These are phyloP conservation scores for Millerozyma miso DNA, from an alignment of 805 yeast genomes.

Conservation along the genomic window DNA sequence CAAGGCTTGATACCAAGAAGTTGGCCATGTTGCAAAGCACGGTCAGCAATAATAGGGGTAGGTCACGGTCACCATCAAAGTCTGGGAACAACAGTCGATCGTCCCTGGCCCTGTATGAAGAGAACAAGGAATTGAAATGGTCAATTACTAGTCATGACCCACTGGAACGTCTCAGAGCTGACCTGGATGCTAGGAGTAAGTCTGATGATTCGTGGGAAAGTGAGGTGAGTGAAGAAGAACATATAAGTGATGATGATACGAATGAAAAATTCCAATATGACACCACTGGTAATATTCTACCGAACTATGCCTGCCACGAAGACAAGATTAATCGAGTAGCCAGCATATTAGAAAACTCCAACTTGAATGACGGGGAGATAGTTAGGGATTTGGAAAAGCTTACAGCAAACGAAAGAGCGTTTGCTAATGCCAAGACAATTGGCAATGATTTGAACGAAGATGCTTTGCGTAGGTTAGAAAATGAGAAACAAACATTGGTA, in stretches of 20 bases:
- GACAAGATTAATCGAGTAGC: slow-evolving; percentile 38
- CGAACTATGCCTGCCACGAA: slow-evolving; percentile 49
- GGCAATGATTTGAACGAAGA: slow-evolving; percentile 34
- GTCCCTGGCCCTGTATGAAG: slow-evolving; percentile 33
- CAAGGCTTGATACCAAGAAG: slow-evolving; percentile 39
- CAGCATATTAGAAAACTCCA: slow-evolving; percentile 34
- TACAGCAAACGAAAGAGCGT: slow-evolving; percentile 55
- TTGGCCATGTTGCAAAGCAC: slow-evolving; percentile 37
- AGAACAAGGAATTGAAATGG: slow-evolving; percentile 49
- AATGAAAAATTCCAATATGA: slow-evolving; percentile 55
- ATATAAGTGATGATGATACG: slow-evolving; percentile 54
- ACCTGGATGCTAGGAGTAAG: slow-evolving; percentile 4
- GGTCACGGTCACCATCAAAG: slow-evolving; percentile 32
- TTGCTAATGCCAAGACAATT: slow-evolving; percentile 50
- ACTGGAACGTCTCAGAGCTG: slow-evolving; percentile 50
- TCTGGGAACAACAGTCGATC: slow-evolving; percentile 27
- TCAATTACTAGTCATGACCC: slow-evolving; percentile 73
- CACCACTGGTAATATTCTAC: slow-evolving; percentile 56
- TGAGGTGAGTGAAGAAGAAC: slow-evolving; percentile 55
- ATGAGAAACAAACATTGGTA: slow-evolving; percentile 36
- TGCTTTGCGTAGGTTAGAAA: slow-evolving; percentile 27
- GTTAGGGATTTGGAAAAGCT: slow-evolving; percentile 52
- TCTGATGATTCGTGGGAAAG: slow-evolving; percentile 20
- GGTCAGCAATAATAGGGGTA: slow-evolving; percentile 27
- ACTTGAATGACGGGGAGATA: slow-evolving; percentile 41